Conservation (phyloP, 305 asterid genomes). For the Salvia sclarea region DNA sequence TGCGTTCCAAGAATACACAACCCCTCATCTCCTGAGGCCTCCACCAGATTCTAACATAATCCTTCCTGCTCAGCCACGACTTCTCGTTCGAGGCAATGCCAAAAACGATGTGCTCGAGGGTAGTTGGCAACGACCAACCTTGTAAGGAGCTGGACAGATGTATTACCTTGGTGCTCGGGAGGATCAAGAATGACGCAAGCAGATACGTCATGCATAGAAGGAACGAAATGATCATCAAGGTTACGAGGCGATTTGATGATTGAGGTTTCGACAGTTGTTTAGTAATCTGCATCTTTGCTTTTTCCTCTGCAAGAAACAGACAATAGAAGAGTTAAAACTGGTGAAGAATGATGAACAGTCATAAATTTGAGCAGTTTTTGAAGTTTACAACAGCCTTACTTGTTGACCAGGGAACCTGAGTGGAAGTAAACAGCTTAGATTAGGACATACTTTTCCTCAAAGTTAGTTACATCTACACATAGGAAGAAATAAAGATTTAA, state of each 20-base stretch:
- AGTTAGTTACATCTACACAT: slow-evolving; percentile 8
- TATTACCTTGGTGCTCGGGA: slow-evolving; percentile 26
- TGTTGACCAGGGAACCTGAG: slow-evolving; percentile 28
- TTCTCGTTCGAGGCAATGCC: slow-evolving; percentile 68
- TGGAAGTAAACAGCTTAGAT: neutral
- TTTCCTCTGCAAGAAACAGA: neutral
- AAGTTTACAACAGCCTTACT: slow-evolving; percentile 15
- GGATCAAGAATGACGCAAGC: slow-evolving; percentile 35
- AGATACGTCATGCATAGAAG: slow-evolving; percentile 37
- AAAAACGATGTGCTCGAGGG: slow-evolving; percentile 65
- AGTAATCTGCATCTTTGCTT: slow-evolving; percentile 40
- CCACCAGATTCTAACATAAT: slow-evolving; percentile 76
- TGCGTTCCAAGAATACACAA: slow-evolving; percentile 65
- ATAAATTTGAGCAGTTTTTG: slow-evolving; percentile 17
- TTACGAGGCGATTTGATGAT: slow-evolving; percentile 30
- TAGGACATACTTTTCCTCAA: neutral
- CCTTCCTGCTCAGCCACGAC: slow-evolving; percentile 56
- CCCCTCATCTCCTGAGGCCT: slow-evolving; percentile 62
- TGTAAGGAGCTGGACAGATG: slow-evolving; percentile 32
- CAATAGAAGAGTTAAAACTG: neutral
- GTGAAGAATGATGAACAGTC: slow-evolving; percentile 22
- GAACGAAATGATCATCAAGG: slow-evolving; percentile 40
- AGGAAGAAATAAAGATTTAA: neutral
- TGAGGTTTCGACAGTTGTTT: slow-evolving; percentile 34
- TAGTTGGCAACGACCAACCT: slow-evolving; percentile 37